Evolutionary conservation across 768 basidiomycete species (phyloP), one percentile per base, ranked within the genome.

Genomic region (Neoboletus magnificus): DNA sequence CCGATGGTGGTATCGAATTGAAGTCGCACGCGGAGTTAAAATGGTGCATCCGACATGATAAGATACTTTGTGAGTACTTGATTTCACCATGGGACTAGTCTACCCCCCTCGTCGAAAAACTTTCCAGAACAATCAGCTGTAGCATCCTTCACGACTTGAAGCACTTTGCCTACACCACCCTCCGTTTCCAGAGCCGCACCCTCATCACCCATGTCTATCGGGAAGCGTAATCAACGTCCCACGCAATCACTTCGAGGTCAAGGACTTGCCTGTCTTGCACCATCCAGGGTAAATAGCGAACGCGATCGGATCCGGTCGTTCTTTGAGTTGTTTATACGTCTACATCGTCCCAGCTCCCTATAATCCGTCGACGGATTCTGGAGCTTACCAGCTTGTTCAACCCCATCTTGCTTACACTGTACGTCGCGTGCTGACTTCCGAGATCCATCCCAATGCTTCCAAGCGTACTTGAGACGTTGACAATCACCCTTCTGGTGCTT

Each of bases 311-410:
- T 74, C 67, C 0, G 69, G 65, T 29, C 66, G 62, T 36, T 66
- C 71, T 48, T 59, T 67, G 16, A 66, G 63, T 56, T 74, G 72
- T 61, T 76, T 74, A 48, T 70, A 70, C 22, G 71, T 72, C 72
- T 74, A 22, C 8, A n/a, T 20, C 16, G 6, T n/a, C 41, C 46
- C 6, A 35, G 33, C 35, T 20, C 10, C 5, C 22, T 16, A 37
- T 6, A 15, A 32, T 9, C 35, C 6, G 71, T 73, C 40, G 72
- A 63, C 73, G 30, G 20, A 29, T 47, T 50, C 41, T 8, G 16
- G 12, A 9, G 74, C 74, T 75, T 51, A 76, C 49, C 20, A 68
- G 70, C 20, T 66, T 62, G 60, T 76, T 41, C 36, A 29, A 27
- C 9, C 48, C 25, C 36, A 20, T 49, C 25, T 29, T 74, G 50